Conservation (phyloP, 345 rosid genomes). For the Citrus inodora region DNA sequence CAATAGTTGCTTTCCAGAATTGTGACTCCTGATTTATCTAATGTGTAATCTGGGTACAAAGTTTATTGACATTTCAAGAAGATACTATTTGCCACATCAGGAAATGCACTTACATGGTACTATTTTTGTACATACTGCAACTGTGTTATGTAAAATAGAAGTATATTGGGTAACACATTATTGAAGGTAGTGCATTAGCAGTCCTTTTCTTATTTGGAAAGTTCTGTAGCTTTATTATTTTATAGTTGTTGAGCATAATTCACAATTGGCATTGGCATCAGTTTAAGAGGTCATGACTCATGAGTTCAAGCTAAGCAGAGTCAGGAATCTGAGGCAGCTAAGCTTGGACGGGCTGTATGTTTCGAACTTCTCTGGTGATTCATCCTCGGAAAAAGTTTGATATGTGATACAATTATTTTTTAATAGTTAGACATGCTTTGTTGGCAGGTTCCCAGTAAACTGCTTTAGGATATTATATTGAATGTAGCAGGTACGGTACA, state of each 20-base stretch:
- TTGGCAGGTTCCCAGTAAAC: not conserved
- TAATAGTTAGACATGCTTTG: not conserved
- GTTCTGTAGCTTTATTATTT: not conserved
- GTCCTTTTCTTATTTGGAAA: not conserved
- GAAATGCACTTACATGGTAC: not conserved
- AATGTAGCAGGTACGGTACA: not conserved
- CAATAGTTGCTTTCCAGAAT: not conserved
- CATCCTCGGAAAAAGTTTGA: not conserved
- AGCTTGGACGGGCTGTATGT: not conserved
- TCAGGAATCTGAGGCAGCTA: not conserved
- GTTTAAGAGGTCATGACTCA: not conserved
- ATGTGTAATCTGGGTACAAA: not conserved
- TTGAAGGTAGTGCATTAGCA: not conserved
- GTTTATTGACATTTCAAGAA: not conserved
- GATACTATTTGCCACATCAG: not conserved
- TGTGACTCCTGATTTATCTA: not conserved
- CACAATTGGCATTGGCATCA: not conserved
- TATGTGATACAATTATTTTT: not conserved
- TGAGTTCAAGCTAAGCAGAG: not conserved
- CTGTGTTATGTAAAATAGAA: not conserved
- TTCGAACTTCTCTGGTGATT: not conserved
- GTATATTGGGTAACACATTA: not conserved
- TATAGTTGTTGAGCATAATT: not conserved
- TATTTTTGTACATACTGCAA: not conserved
- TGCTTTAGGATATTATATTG: not conserved